Percentiles rank a stretch among this genome's conserved stretches.
Conservation (phyloP, 306 rosid genomes). For the Prunus mume region DNA sequence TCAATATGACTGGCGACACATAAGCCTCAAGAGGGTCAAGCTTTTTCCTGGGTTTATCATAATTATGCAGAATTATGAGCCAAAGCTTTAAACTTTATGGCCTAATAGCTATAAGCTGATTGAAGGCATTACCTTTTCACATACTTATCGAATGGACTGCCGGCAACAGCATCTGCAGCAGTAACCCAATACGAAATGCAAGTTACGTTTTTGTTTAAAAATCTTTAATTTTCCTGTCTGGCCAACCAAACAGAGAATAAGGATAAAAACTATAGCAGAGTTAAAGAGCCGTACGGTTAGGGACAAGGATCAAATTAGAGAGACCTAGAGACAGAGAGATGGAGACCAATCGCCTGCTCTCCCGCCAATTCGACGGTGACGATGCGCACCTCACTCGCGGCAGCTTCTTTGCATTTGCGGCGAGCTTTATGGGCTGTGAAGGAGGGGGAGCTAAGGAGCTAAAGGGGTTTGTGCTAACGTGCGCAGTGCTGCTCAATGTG, state of each 20-base stretch:
- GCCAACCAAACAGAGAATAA: conserved; percentile 1
- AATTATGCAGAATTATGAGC: conserved; percentile 7
- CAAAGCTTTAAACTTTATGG: not conserved
- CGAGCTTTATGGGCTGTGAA: not conserved
- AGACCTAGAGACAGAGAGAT: conserved; percentile 58
- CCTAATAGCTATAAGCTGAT: not conserved
- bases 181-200: not conserved
- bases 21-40: conserved; percentile 86
- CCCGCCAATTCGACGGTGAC: conserved; percentile 52
- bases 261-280: not conserved
- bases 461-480: conserved; percentile 38
- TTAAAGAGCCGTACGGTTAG: conserved; percentile 38
- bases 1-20: conserved; percentile 78
- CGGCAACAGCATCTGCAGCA: conserved; percentile 62
- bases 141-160: conserved; percentile 58
- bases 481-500: conserved; percentile 34
- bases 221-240: not conserved
- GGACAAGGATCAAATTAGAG: conserved; percentile 47
- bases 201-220: not conserved
- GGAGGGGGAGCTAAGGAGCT: conserved; percentile 3
- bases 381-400: conserved; percentile 48
- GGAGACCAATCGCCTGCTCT: conserved; percentile 66
- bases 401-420: not conserved
- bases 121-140: conserved; percentile 54
- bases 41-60: conserved; percentile 54